Conservation (phyloP, 345 rosid genomes). For the Salix suchowensis region DNA sequence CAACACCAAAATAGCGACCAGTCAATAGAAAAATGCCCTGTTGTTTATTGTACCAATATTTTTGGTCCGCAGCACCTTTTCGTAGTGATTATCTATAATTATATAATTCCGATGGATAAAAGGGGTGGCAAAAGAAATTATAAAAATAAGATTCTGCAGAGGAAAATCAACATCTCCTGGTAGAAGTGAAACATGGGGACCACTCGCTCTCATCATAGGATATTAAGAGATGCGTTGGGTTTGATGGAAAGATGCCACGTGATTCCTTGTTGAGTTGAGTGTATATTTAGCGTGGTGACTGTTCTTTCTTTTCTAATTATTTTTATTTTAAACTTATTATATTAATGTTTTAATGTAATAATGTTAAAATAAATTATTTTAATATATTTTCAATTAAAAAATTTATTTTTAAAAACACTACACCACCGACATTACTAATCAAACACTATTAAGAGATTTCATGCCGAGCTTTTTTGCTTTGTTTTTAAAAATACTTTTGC, state of each 20-base stretch:
- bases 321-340: too few species aligned
- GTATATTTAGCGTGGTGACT: too few species aligned
- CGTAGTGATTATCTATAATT: not conserved
- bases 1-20: not conserved
- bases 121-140: conserved; percentile 2
- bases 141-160: not conserved
- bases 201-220: not conserved
- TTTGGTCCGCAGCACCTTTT: not conserved
- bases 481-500: too few species aligned
- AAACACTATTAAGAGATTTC: too few species aligned
- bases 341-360: too few species aligned
- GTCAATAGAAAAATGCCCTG: conserved; percentile 7
- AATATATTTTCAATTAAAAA: too few species aligned
- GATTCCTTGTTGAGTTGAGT: not conserved
- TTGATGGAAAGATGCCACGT: not conserved
- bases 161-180: not conserved
- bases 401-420: too few species aligned
- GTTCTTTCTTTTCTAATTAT: too few species aligned
- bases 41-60: not conserved
- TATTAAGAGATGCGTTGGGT: conserved; percentile 1
- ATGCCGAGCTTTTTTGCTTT: too few species aligned
- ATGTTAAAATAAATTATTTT: too few species aligned
- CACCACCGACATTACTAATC: too few species aligned
- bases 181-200: not conserved
- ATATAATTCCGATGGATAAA: not conserved